phyloP scores from a whole-genome alignment of 2,329 filamentous ascomycete genomes.

The Colletotrichum cordylinicola region DNA sequence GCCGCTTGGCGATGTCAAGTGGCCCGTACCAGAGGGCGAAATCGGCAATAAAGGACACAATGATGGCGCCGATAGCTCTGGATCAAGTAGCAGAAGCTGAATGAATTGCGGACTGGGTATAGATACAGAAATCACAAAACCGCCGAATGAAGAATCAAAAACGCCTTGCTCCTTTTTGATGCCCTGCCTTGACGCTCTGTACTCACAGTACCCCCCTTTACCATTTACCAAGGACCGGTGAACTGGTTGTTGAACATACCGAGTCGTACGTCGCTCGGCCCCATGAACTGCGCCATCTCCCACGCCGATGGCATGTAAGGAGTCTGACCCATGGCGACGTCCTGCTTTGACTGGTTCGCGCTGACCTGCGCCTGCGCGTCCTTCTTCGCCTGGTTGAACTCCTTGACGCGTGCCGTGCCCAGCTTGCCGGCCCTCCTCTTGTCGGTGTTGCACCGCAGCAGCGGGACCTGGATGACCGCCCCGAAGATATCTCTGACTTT shows the following conservation, averaged over 20 bases:
- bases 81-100: not conserved
- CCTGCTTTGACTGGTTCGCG: not conserved
- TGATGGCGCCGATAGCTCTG: not conserved
- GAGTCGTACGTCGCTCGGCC: constrained; percentile 5
- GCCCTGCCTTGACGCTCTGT: not conserved
- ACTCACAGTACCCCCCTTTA: not conserved
- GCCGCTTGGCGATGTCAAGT: not conserved
- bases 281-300: constrained; percentile 22
- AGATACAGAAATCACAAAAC: constrained; percentile 12
- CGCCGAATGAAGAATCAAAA: not conserved
- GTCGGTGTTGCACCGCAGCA: constrained; percentile 50
- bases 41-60: not conserved
- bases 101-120: not conserved
- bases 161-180: not conserved
- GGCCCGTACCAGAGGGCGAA: not conserved
- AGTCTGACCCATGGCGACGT: not conserved
- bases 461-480: constrained; percentile 53
- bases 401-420: constrained; percentile 44
- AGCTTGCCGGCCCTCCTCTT: constrained; percentile 45
- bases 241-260: not conserved
- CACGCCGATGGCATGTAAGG: constrained; percentile 7
- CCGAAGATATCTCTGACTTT: constrained; percentile 53
- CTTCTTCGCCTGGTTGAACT: constrained; percentile 48
- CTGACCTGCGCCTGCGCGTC: constrained; percentile 27
- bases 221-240: constrained; percentile 21